A percentile compares a stretch with the other conserved stretches of the same genome.
These are phyloP conservation scores for Nannizzia gypsea DNA, from an alignment of 2,329 filamentous ascomycete genomes.

Conservation along the genomic window DNA sequence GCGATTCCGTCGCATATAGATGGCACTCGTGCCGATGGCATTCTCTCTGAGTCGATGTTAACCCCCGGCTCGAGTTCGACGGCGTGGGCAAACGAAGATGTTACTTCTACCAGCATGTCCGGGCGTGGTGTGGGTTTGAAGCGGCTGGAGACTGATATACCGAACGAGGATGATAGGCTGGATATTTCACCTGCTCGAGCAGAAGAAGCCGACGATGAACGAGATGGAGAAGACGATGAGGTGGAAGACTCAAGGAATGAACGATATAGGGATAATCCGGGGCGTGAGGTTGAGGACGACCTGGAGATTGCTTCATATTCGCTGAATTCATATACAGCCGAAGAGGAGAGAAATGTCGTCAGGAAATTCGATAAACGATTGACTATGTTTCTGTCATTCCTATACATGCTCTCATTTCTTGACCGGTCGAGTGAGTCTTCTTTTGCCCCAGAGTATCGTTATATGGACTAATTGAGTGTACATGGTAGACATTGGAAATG, in stretches of 20 bases:
- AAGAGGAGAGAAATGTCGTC: constrained; percentile 62
- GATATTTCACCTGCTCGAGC: constrained; percentile 15
- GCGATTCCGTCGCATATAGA: background rate
- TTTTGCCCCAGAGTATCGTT: background rate
- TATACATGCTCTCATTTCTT: constrained; percentile 77
- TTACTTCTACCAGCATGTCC: constrained; percentile 1
- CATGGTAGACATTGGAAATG: constrained; percentile 46
- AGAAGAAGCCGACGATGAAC: constrained; percentile 19
- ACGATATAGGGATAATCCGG: constrained; percentile 6
- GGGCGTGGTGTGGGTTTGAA: constrained; percentile 15
- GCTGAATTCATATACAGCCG: constrained; percentile 33
- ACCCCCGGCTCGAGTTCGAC: constrained; percentile 26
- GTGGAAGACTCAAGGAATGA: background rate
- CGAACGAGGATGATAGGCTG: constrained; percentile 9
- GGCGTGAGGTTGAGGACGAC: constrained; percentile 6
- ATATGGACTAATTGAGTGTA: background rate
- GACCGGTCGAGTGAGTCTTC: constrained; percentile 62
- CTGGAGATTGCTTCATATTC: constrained; percentile 6
- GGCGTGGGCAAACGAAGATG: constrained; percentile 16
- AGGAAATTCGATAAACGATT: constrained; percentile 65
- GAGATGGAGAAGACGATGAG: background rate
- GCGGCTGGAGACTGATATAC: constrained; percentile 28
- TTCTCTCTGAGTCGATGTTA: constrained; percentile 16
- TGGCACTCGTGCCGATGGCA: background rate
- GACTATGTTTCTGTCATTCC: constrained; percentile 65